Base-by-base conservation (phyloP, 768 basidiomycete species). In the Serendipita sp. region DNA sequence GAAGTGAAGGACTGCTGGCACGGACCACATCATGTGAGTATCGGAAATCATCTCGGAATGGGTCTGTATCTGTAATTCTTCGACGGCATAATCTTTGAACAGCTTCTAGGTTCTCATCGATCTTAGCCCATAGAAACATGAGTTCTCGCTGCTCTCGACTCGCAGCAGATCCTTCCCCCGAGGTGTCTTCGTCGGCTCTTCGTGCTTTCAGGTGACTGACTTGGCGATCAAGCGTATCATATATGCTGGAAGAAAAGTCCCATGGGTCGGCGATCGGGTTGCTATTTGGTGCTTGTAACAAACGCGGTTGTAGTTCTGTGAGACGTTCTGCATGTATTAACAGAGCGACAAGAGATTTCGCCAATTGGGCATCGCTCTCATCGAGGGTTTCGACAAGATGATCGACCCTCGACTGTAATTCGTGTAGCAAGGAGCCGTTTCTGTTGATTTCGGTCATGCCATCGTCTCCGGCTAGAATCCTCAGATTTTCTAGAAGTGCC, bases 81-180 rank as follows among this genome's bases (percentile, higher is more conserved):
- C 83, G 80, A 67, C 78, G 83, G 72, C 87, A 89, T 70, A 91
- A 77, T 2, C 79, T 73, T 0, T 85, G 77, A 15, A 92, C 81
- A 15, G 74, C 76, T 68, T 90, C 90, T 2, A 91, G 79, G 58
- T 90, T 81, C 62, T 82, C 78, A 68, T 90, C 88, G 35, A 92
- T 84, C 38, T 80, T 78, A 2, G 81, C 76, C 89, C 90, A 93
- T 0, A 93, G 75, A 11, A 90, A 76, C 0, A 85, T 79, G 0
- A 78, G 74, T 70, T 87, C 84, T 1, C 86, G 81, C 46, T 64
- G 47, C 36, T 63, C 8, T 71, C 77, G 41, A 78, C 75, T 11
- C 76, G 76, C 2, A 83, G 83, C 23, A 80, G 67, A 76, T 28
- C 76, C 70, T 35, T 73, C 76, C 4, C 74, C 73, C 3, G 74